Evolutionary conservation across 2,329 filamentous ascomycete species (phyloP).

Genomic region (Paracamarosporium sp.): DNA sequence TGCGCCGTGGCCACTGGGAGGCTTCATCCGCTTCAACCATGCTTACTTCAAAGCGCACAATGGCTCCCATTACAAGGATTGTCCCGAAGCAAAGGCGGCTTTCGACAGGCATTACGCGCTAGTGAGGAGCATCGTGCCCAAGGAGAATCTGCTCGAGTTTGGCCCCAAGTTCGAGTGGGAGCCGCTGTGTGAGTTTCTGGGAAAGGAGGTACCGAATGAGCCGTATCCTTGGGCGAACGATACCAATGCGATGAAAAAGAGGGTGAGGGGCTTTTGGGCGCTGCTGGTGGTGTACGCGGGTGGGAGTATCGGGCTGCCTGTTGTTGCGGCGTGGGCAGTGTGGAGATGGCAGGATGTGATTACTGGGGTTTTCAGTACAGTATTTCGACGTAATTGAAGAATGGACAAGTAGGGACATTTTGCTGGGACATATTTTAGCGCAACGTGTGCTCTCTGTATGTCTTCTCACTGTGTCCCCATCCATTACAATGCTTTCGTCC

Average conservation of each 20-base stretch:
- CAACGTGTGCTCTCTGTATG: no score
- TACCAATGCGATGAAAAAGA: background rate
- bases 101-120: conserved; percentile 22
- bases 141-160: conserved; percentile 26
- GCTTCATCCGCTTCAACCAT: conserved; percentile 14
- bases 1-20: conserved; percentile 10
- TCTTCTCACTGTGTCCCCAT: background rate
- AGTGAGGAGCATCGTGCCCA: conserved; percentile 22
- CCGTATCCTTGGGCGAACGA: conserved; percentile 22
- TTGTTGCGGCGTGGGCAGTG: background rate
- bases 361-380: background rate
- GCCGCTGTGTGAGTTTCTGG: conserved; percentile 31
- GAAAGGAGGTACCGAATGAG: conserved; percentile 21
- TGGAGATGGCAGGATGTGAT: background rate
- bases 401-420: no score
- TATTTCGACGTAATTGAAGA: background rate
- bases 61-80: conserved; percentile 14
- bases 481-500: no score
- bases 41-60: conserved; percentile 18
- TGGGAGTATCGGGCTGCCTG: background rate
- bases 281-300: background rate
- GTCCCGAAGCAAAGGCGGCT: conserved; percentile 17
- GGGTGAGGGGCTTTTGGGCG: background rate
- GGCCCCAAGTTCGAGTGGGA: conserved; percentile 28
- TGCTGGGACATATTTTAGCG: no score